Percentiles rank a stretch among this genome's conserved stretches.
Conservation (phyloP, 2,329 filamentous ascomycete species). For the Mycogone perniciosa region DNA sequence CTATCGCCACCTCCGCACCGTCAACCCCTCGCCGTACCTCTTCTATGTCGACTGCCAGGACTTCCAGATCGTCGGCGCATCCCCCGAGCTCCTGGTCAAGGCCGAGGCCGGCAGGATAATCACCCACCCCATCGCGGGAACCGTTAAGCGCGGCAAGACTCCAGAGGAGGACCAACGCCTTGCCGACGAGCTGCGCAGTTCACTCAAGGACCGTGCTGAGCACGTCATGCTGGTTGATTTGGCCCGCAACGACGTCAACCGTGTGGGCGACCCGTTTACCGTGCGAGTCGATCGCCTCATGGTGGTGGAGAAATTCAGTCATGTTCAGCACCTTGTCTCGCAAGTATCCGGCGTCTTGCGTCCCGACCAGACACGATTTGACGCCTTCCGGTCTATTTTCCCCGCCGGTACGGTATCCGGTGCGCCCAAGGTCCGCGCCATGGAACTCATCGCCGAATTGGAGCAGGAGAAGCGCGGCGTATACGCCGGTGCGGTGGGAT, state of each 20-base stretch:
- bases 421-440: conserved; percentile 90
- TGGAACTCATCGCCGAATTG: conserved; percentile 94
- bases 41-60: conserved; percentile 90
- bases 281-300: conserved; percentile 91
- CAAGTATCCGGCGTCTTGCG: conserved; percentile 91
- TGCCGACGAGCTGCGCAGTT: conserved; percentile 68
- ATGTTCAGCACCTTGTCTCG: conserved; percentile 94
- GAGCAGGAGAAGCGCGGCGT: conserved; percentile 91
- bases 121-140: conserved; percentile 95
- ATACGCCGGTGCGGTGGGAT: conserved; percentile 93
- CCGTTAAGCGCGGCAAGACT: conserved; percentile 78
- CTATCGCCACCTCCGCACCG: conserved; percentile 90
- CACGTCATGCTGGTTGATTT: conserved; percentile 76
- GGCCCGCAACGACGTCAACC: conserved; percentile 92
- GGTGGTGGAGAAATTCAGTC: conserved; percentile 90
- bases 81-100: conserved; percentile 91
- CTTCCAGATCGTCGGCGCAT: conserved; percentile 93
- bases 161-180: conserved; percentile 75
- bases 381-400: conserved; percentile 94
- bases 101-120: conserved; percentile 80
- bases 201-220: conserved; percentile 60
- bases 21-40: conserved; percentile 94
- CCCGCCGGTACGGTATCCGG: conserved; percentile 93
- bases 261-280: conserved; percentile 83
- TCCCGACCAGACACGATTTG: conserved; percentile 78